These are phyloP conservation scores for Phytophthora pseudosyringae DNA, from an alignment of 352 stramenopile species.

Conservation along the genomic window DNA sequence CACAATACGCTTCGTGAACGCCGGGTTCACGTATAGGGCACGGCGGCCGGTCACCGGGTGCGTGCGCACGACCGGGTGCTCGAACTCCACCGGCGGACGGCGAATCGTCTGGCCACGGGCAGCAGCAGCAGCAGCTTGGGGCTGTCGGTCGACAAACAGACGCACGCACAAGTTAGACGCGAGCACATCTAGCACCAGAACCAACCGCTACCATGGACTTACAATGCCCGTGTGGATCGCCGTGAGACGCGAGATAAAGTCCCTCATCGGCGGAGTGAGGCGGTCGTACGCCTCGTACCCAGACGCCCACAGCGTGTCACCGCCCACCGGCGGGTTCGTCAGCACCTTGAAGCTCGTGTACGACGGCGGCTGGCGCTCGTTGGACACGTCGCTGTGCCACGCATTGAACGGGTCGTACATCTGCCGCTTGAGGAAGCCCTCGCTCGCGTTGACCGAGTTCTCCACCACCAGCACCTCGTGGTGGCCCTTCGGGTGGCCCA, in stretches of 20 bases:
- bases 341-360: conserved; percentile 36
- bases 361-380: conserved; percentile 40
- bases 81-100: conserved; percentile 39
- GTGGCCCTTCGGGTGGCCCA: conserved; percentile 17
- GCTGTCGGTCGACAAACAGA: conserved; percentile 6
- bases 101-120: conserved; percentile 32
- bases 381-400: conserved; percentile 50
- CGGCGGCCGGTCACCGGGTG: conserved; percentile 32
- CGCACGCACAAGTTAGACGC: neutral
- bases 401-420: conserved; percentile 37
- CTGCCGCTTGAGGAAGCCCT: conserved; percentile 23
- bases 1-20: conserved; percentile 49
- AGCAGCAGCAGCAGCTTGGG: conserved; percentile 24
- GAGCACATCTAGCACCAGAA: neutral
- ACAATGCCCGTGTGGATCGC: conserved; percentile 53
- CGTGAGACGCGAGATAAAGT: conserved; percentile 43
- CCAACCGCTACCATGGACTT: neutral
- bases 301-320: conserved; percentile 52
- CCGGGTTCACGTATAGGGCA: conserved; percentile 46
- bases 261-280: conserved; percentile 41
- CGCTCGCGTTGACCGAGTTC: conserved; percentile 17
- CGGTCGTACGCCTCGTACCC: conserved; percentile 55
- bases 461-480: conserved; percentile 16
- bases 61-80: conserved; percentile 50
- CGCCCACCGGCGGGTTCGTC: conserved; percentile 39